A percentile compares a stretch with the other conserved stretches of the same genome.
phyloP scores from a whole-genome alignment of 2,329 filamentous ascomycete species.

The Colletotrichum gigasporum region DNA sequence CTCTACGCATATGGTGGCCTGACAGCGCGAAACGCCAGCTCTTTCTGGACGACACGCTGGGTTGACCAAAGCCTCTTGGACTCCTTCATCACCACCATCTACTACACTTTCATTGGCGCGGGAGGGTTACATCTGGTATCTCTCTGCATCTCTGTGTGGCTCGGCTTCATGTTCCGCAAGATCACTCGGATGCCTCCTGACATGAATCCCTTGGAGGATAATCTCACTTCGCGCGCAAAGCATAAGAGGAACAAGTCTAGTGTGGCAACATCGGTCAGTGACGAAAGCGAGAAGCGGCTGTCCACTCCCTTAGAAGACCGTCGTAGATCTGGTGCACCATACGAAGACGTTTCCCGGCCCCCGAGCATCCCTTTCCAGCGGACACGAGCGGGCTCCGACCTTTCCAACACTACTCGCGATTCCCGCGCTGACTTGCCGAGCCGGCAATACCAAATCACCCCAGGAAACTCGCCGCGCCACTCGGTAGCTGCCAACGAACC shows the following conservation, averaged over 20 bases:
- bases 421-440: conserved; percentile 65
- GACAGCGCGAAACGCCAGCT: conserved; percentile 53
- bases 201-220: conserved; percentile 92
- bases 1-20: conserved; percentile 66
- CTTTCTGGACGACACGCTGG: conserved; percentile 75
- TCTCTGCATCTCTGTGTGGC: conserved; percentile 75
- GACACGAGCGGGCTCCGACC: conserved; percentile 73
- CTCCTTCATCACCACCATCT: conserved; percentile 72
- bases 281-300: conserved; percentile 67
- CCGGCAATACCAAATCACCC: conserved; percentile 62
- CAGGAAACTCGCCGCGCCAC: conserved; percentile 53
- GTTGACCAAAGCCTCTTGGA: conserved; percentile 62
- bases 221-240: conserved; percentile 76
- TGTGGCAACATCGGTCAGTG: conserved; percentile 55
- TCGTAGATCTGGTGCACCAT: conserved; percentile 52
- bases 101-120: conserved; percentile 71
- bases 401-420: conserved; percentile 62
- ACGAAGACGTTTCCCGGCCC: conserved; percentile 57
- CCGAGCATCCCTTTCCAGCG: conserved; percentile 81
- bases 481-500: conserved; percentile 54
- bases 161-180: conserved; percentile 81
- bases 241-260: conserved; percentile 81
- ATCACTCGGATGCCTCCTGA: conserved; percentile 88
- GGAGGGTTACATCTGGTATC: conserved; percentile 77
- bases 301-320: conserved; percentile 54